Base-by-base conservation (phyloP, 1,284 basidiomycete genomes). In the Fistulina hepatica region DNA sequence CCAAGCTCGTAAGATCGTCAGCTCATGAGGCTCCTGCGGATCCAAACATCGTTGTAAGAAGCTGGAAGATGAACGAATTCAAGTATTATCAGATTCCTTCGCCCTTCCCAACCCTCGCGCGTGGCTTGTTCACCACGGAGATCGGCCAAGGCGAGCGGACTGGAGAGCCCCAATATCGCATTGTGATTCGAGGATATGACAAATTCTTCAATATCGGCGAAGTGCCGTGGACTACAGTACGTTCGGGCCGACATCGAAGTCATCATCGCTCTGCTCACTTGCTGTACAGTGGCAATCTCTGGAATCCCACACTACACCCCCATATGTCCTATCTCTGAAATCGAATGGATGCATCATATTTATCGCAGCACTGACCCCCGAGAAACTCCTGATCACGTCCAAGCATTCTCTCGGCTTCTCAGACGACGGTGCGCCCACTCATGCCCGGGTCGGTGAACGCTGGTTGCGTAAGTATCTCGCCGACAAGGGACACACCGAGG, bases 201-300 rank as follows among this genome's bases (percentile, higher is more conserved):
- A 99, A 99, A 62, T 98, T 99, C 62, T 98, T 98, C 69, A 98
- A 97, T 56, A 86, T 95, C 22, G 85, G 80, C 20, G 94, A 98
- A 56, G 88, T 97, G 19, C 81, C 83, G 2, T 98, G 93, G 91
- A 93, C 83, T 0, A 79, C 78, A 39, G 93, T 94, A 52, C 53
- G 82, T 63, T n/a, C n/a, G 13, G 16, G 32, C 23, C 22, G 9
- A 22, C 6, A 21, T 35, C 23, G 17, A 36, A 15, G n/a, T 28
- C 17, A 43, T 15, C 7, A 8, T 12, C 20, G 33, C 21, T 34
- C 37, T 21, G 40, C n/a, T 21, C 30, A 43, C 23, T 37, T 25
- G 35, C 34, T 17, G 31, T 41, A 17, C 32, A 97, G 90, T 95
- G 92, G 93, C 55, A 65, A 1, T 69, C 81, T 1, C 67, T 97